Conservation (phyloP, 208 protist genomes). For the Acanthamoeba lugdunensis region DNA sequence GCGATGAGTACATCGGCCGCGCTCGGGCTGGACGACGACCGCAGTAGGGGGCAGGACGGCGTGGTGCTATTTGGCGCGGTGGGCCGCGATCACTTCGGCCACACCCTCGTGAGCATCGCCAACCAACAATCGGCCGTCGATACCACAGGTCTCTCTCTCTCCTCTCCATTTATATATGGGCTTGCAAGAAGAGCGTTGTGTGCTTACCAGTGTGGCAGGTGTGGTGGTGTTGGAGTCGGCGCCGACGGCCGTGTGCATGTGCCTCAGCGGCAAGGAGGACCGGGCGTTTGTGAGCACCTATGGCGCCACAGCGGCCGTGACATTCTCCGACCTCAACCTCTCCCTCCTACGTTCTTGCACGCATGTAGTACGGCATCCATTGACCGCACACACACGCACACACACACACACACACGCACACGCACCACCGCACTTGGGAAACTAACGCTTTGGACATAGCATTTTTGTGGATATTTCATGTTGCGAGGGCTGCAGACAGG, state of each 20-base stretch:
- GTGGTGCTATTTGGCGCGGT: not conserved
- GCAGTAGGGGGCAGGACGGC: not conserved
- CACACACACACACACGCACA: not conserved
- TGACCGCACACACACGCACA: not conserved
- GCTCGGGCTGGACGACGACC: not conserved
- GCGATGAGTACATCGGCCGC: conserved; percentile 19
- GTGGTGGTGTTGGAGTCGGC: conserved; percentile 7
- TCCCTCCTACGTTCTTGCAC: not conserved
- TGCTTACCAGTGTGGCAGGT: not conserved
- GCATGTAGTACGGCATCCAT: not conserved
- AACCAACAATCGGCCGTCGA: not conserved
- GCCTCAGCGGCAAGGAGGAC: conserved; percentile 4
- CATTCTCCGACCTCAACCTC: not conserved
- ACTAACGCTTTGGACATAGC: not conserved
- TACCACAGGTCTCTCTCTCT: not conserved
- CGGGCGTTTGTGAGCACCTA: conserved; percentile 34
- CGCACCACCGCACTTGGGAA: not conserved
- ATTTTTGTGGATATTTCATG: conserved; percentile 19
- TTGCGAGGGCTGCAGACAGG: not conserved
- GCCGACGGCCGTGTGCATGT: conserved; percentile 6
- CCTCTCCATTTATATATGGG: not conserved
- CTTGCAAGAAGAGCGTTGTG: not conserved
- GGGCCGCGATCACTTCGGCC: conserved; percentile 4
- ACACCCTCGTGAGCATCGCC: not conserved
- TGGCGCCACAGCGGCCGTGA: conserved; percentile 10